Base-by-base conservation (phyloP, 371 early-diverging fungal species). In the Funneliformis caledonium region DNA sequence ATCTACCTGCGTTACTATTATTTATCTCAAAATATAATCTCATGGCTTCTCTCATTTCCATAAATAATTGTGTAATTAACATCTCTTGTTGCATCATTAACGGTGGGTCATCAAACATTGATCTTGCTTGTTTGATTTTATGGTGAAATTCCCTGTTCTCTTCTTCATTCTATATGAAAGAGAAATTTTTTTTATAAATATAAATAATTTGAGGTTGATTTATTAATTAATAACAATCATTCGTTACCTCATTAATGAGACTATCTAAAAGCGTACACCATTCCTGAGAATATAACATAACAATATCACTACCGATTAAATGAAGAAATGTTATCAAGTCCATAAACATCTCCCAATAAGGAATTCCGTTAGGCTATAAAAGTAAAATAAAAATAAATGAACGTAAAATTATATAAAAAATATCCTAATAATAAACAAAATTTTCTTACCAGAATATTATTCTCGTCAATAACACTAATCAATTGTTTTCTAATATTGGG, bases 51-150 rank as follows among this genome's bases (percentile, higher is more conserved):
- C 87, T 80, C 43, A 88, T 76, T 79, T 87, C 89, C 14, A 88
- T 50, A 61, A 84, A 82, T 2, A 89, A 72, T 45, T 88, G 89
- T 50, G 87, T 83, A 19, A 85, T 83, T 74, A 89, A 81, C 9
- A 69, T 83, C 8, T 76, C 65, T n/a, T 82, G 74, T 47, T 85
- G 84, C n/a, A 87, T 84, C 72, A 85, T 83, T 31, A 87, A 80
- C 11, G 88, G 86, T n/a, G 88, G 88, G 16, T 84, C 76, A 72
- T 83, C 83, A 82, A 89, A 88, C 88, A 89, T 88, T 1, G 52
- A 64, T 50, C 72, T 80, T 52, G 72, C 80, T 52, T 79, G 50
- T 70, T 48, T 69, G 9, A 79, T 81, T 78, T 86, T 84, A 2
- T 76, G 69, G 48, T 68, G 64, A 45, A 88, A 87, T 10, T 83